Evolutionary conservation across 2,329 filamentous ascomycete genomes (phyloP), one percentile per base, ranked within the genome.

Genomic region (Pestalotiopsis sp.): DNA sequence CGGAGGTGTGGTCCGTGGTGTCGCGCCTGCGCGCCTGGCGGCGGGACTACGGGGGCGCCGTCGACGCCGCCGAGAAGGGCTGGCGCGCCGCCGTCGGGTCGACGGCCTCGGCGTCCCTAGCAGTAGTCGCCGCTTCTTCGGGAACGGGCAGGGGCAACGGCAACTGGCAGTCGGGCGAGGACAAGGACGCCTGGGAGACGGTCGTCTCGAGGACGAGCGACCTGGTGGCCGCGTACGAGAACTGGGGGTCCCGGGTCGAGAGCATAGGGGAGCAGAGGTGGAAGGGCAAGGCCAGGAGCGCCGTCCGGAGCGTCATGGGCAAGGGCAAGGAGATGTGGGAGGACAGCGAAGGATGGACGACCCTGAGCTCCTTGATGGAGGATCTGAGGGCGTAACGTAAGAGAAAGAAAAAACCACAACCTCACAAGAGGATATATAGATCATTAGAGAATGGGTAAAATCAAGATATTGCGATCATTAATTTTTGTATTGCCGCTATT

Each of bases 261-360:
- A 76, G 89, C 38, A 90, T 98, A 2, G 93, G 93, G 2, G 87
- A 87, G 69, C 41, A 58, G 49, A 91, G 91, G 75, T 99, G 96
- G 96, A 92, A 89, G 79, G 93, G 93, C 71, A 98, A 97, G 86
- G 93, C 93, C 0, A 86, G 93, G 74, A 97, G 90, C 78, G 95
- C 95, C 12, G 86, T 97, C 2, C 86, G 94, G 66, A 94, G 93
- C 65, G 91, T 98, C 6, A 87, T 97, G 85, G 92, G 94, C 0
- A 92, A 92, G 77, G 95, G 88, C 0, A 95, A 89, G 82, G 92
- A 93, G 75, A 87, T 80, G 13, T 98, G 95, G 94, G 94, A 97
- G 80, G 94, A 88, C 12, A 92, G 85, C 38, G 82, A 86, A 56
- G 92, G 88, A 36, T 96, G 90, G 91, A 84, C 83, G 61, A 85